Base-by-base conservation (phyloP, 225 moss, liverwort and hornwort genomes). In the Marchantia paleacea region DNA sequence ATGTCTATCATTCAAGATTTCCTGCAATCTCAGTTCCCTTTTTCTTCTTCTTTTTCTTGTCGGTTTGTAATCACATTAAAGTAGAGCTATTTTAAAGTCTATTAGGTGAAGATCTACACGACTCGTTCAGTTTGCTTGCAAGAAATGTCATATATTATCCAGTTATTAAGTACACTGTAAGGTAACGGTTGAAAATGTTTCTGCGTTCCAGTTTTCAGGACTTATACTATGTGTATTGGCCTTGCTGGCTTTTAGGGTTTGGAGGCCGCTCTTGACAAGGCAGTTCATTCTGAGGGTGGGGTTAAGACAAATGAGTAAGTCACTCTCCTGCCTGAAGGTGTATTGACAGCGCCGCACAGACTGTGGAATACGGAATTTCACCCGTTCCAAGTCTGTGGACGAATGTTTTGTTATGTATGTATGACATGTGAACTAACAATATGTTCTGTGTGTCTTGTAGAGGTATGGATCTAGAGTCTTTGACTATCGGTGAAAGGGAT, bases 181-280 rank as follows among this genome's bases (percentile, higher is more conserved):
- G 39, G 39, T 39, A 39, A 39, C 39, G 5, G 39, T 39, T 5
- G 39, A 39, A 39, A 39, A 39, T 39, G 39, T 39, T 39, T 39
- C 39, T 39, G 39, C 39, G 39, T 39, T 39, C 39, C 39, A 39
- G 39, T 39, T 39, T 39, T 39, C 39, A 39, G 39, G 39, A 5
- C 39, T 39, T 5, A 39, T 39, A 39, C 39, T 39, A 39, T 39
- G 39, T 39, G 39, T 39, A 39, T 39, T 28, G 28, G 29, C 12
- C 54, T 55, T 55, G 6, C 28, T 55, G 75, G 19, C 10, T 14
- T n/a, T 50, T 80, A 96, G 99, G 99, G 95, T 80, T 87, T 99
- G 58, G 99, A 99, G 88, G 95, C 95, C 81, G 99, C 91, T 72
- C 89, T 99, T 85, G 95, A 95, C 80, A 95, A 94, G 81, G 99